These are phyloP conservation scores for Hirschioporus abietinus DNA, from an alignment of 768 basidiomycete genomes.

Conservation along the genomic window DNA sequence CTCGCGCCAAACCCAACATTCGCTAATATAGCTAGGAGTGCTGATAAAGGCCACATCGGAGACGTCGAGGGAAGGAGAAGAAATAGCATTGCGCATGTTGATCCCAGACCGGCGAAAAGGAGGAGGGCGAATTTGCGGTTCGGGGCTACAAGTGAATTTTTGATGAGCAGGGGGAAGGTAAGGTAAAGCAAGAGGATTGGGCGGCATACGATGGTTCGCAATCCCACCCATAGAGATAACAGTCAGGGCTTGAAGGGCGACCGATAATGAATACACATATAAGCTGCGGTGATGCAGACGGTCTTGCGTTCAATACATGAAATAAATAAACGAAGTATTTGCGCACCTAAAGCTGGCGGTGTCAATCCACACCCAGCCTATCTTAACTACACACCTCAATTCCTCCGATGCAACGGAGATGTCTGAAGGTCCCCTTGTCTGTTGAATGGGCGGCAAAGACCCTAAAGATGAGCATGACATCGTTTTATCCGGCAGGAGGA, in stretches of 20 bases:
- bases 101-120: conserved; percentile 67
- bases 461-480: conserved; percentile 42
- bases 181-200: conserved; percentile 1
- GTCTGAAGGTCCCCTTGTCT: not conserved
- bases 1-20: conserved; percentile 87
- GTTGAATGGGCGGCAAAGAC: not conserved
- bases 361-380: conserved; percentile 85
- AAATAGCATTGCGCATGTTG: conserved; percentile 63
- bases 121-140: conserved; percentile 78
- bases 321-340: not conserved
- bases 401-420: conserved; percentile 24
- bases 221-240: conserved; percentile 93
- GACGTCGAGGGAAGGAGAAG: conserved; percentile 69
- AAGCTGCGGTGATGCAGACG: conserved; percentile 43
- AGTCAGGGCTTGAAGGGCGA: conserved; percentile 85
- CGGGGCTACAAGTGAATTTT: conserved; percentile 35
- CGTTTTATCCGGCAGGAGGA: conserved; percentile 60
- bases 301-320: not conserved
- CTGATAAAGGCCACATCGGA: conserved; percentile 60
- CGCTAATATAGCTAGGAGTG: conserved; percentile 66
- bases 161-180: conserved; percentile 5
- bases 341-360: conserved; percentile 86
- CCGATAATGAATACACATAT: conserved; percentile 83
- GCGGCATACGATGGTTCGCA: conserved; percentile 77
- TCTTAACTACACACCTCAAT: conserved; percentile 68